A percentile compares a stretch with the other conserved stretches of the same genome.
phyloP scores from a whole-genome alignment of 2,329 filamentous ascomycete species.

The Monosporascus sp. region DNA sequence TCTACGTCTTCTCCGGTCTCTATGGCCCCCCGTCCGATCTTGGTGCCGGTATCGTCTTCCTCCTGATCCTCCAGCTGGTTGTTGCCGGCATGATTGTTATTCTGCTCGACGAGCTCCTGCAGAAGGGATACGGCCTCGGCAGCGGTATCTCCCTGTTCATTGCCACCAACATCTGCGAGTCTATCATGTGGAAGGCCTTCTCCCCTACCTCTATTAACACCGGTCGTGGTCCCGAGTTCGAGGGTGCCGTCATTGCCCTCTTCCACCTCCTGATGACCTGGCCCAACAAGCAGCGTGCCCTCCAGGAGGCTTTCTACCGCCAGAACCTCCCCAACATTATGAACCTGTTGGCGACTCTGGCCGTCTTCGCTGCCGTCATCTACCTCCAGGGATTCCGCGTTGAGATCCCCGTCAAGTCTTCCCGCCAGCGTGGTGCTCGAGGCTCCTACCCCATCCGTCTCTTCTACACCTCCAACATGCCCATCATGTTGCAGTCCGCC shows the following conservation, averaged over 20 bases:
- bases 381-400: conserved; percentile 99
- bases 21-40: conserved; percentile 96
- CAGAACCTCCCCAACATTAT: conserved; percentile 99
- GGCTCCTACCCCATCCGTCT: conserved; percentile 97
- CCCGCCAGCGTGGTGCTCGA: conserved; percentile 96
- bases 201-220: conserved; percentile 99
- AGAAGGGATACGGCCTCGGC: conserved; percentile 98
- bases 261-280: conserved; percentile 98
- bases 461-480: conserved; percentile 99
- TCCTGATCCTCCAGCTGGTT: conserved; percentile 95
- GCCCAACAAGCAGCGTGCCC: conserved; percentile 98
- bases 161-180: conserved; percentile 99
- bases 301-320: conserved; percentile 97
- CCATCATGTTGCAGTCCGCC: conserved; percentile 99
- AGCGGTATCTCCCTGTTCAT: conserved; percentile 99
- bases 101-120: conserved; percentile 95
- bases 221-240: conserved; percentile 96
- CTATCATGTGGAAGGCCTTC: conserved; percentile 99
- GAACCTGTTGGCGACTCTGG: conserved; percentile 90
- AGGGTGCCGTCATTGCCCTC: conserved; percentile 95
- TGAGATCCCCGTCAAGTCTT: conserved; percentile 99
- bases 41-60: conserved; percentile 95
- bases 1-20: conserved; percentile 96
- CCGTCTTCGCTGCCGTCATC: conserved; percentile 96
- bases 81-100: conserved; percentile 98